Conservation (phyloP, 1,284 basidiomycete genomes). For the Salmacisia buchloeana region DNA sequence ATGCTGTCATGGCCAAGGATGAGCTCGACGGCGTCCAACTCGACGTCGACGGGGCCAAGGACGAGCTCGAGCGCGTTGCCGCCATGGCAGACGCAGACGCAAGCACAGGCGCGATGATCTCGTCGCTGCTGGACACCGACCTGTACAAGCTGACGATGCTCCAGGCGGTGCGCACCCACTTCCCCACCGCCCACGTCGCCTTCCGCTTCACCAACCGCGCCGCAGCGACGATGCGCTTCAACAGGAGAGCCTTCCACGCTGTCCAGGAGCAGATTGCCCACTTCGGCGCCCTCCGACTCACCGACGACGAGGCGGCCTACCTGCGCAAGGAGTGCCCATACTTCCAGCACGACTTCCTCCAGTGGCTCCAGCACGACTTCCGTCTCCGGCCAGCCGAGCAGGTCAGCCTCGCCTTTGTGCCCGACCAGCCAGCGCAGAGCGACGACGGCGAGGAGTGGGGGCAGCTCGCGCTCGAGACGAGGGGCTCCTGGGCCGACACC, state of each 20-base stretch:
- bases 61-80: background rate
- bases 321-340: conserved; percentile 69
- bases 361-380: conserved; percentile 63
- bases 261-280: conserved; percentile 60
- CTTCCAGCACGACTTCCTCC: conserved; percentile 68
- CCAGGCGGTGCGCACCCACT: conserved; percentile 79
- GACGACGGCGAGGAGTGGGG: conserved; percentile 55
- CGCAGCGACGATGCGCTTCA: conserved; percentile 63
- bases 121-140: conserved; percentile 84
- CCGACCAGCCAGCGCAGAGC: conserved; percentile 51
- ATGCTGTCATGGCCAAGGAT: no score
- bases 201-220: conserved; percentile 82
- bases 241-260: conserved; percentile 62
- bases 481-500: conserved; percentile 78
- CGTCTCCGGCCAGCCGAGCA: conserved; percentile 72
- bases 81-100: background rate
- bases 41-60: background rate
- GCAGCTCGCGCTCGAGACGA: conserved; percentile 66
- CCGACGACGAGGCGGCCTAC: conserved; percentile 64
- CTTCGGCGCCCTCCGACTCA: conserved; percentile 64
- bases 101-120: conserved; percentile 8
- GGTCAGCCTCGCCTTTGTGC: conserved; percentile 64
- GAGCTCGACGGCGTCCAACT: no score
- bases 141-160: conserved; percentile 99
- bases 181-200: conserved; percentile 61